Evolutionary conservation across 2,329 filamentous ascomycete genomes (phyloP).

Genomic region (Cadophora luteo-olivacea): DNA sequence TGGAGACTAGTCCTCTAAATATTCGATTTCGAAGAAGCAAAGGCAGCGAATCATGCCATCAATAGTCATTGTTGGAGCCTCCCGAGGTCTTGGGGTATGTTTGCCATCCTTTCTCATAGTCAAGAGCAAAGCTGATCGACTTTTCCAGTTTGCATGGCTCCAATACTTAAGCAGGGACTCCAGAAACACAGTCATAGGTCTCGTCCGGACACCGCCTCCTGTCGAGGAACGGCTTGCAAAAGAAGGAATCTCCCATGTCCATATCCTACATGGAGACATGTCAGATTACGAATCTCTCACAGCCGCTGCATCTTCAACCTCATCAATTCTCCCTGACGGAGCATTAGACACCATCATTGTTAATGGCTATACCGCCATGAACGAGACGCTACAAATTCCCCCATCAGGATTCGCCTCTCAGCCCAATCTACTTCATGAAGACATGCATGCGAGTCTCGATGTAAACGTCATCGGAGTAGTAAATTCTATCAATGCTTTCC

Average conservation of each 20-base stretch:
- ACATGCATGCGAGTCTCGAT: slow-evolving; percentile 46
- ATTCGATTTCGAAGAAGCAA: background rate
- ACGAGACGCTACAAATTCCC: slow-evolving; percentile 28
- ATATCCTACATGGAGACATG: too few species aligned
- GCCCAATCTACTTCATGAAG: slow-evolving; percentile 44
- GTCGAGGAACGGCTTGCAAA: too few species aligned
- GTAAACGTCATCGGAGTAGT: slow-evolving; percentile 60
- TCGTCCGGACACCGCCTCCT: slow-evolving; percentile 54
- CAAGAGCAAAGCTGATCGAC: background rate
- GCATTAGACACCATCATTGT: slow-evolving; percentile 41
- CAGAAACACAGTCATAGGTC: slow-evolving; percentile 52
- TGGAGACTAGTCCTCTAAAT: background rate
- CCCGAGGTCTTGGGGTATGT: slow-evolving; percentile 33
- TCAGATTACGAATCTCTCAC: too few species aligned
- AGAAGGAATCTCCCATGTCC: too few species aligned
- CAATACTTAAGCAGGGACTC: slow-evolving; percentile 51
- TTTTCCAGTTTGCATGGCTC: slow-evolving; percentile 55
- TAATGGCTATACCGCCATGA: slow-evolving; percentile 42
- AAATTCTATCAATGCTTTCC: slow-evolving; percentile 58
- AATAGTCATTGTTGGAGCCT: slow-evolving; percentile 34
- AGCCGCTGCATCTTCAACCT: too few species aligned
- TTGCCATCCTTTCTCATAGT: background rate
- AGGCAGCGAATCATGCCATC: slow-evolving; percentile 29
- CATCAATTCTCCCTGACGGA: too few species aligned
- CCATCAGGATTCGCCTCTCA: slow-evolving; percentile 32